A percentile compares a stretch with the other conserved stretches of the same genome.
Conservation (phyloP, 2,329 filamentous ascomycete species). For the Apiospora rasikravindrae region DNA sequence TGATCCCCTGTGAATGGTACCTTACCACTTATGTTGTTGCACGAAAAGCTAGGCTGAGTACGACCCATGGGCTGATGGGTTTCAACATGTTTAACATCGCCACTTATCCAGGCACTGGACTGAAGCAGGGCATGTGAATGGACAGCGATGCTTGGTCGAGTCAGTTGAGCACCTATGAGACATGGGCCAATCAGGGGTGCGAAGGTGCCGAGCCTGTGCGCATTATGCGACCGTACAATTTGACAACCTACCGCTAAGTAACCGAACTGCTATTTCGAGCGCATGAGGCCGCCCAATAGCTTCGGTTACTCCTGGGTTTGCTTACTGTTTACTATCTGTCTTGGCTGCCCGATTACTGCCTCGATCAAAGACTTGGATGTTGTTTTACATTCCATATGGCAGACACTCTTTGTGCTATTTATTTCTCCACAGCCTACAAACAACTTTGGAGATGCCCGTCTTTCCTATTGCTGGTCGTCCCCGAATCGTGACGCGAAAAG, state of each 20-base stretch:
- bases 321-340: background rate
- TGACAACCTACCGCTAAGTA: no score
- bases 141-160: slow-evolving; percentile 4
- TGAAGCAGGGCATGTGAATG: slow-evolving; percentile 8
- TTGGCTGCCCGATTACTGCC: background rate
- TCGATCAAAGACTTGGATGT: background rate
- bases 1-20: background rate
- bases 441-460: background rate
- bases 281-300: slow-evolving; percentile 7
- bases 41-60: background rate
- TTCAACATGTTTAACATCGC: background rate
- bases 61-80: background rate
- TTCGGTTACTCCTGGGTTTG: background rate
- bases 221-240: background rate
- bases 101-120: slow-evolving; percentile 9
- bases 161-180: background rate
- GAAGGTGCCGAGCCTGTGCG: background rate
- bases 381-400: background rate
- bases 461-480: background rate
- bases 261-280: background rate
- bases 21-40: background rate
- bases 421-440: background rate
- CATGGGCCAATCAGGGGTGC: background rate
- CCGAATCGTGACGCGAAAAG: background rate
- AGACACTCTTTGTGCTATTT: background rate